Conservation (phyloP, 768 basidiomycete species). For the Boletus subparvulus region DNA sequence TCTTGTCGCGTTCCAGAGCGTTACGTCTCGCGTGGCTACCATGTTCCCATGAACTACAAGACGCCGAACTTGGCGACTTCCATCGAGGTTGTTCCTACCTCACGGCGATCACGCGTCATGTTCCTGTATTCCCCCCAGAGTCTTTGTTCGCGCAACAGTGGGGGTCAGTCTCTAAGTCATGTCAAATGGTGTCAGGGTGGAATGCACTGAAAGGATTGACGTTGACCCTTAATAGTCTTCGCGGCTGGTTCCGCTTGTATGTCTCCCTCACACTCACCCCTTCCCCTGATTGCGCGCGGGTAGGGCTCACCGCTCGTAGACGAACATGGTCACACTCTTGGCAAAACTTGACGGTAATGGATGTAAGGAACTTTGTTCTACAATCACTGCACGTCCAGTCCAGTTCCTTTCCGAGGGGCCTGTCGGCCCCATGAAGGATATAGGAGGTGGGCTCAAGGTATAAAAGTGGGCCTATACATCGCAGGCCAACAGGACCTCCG, state of each 20-base stretch:
- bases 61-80: background rate
- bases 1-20: background rate
- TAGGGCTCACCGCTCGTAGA: background rate
- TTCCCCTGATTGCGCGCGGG: background rate
- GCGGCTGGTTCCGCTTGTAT: background rate
- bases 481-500: background rate
- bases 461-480: background rate
- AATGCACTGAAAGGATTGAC: background rate
- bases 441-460: background rate
- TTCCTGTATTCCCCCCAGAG: background rate
- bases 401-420: background rate
- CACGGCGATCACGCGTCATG: background rate
- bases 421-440: background rate
- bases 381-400: constrained; percentile 1
- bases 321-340: background rate
- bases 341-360: background rate
- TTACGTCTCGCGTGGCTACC: background rate
- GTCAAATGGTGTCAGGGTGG: background rate
- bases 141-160: background rate
- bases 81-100: background rate
- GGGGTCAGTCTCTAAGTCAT: no score
- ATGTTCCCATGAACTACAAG: background rate
- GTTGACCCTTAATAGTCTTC: background rate
- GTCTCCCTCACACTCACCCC: background rate
- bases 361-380: background rate